Conservation (phyloP, 2,329 filamentous ascomycete species). For the Penicillium sp. region DNA sequence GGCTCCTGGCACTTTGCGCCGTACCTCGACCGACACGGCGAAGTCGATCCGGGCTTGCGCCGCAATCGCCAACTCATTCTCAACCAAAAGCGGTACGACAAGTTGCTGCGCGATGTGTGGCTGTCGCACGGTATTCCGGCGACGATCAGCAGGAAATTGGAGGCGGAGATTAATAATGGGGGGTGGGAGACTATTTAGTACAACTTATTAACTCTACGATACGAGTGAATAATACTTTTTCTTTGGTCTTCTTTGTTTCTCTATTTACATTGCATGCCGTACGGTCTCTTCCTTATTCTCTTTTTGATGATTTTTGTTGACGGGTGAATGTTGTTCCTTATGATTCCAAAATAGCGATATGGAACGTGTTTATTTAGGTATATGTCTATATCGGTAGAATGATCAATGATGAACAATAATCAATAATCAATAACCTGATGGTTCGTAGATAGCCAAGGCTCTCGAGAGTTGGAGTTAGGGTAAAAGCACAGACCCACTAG, state of each 20-base stretch:
- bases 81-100: conserved; percentile 91
- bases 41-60: conserved; percentile 85
- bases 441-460: too few relatives aligned
- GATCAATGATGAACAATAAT: too few relatives aligned
- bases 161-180: conserved; percentile 94
- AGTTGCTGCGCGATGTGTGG: conserved; percentile 80
- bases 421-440: too few relatives aligned
- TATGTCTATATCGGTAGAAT: conserved; percentile 21
- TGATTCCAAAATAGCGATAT: conserved; percentile 2
- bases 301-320: background rate
- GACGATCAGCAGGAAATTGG: conserved; percentile 81
- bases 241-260: too few relatives aligned
- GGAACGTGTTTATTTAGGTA: background rate
- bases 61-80: conserved; percentile 86
- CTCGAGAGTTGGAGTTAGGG: too few relatives aligned
- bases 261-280: too few relatives aligned
- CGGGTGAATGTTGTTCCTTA: background rate
- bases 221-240: too few relatives aligned
- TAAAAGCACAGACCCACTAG: too few relatives aligned
- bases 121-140: conserved; percentile 82
- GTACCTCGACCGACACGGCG: conserved; percentile 93
- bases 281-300: background rate
- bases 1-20: conserved; percentile 85
- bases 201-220: background rate
- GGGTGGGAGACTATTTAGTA: conserved; percentile 77